phyloP scores from a whole-genome alignment of 2,329 filamentous ascomycete species.

The Fusarium duplospermum region DNA sequence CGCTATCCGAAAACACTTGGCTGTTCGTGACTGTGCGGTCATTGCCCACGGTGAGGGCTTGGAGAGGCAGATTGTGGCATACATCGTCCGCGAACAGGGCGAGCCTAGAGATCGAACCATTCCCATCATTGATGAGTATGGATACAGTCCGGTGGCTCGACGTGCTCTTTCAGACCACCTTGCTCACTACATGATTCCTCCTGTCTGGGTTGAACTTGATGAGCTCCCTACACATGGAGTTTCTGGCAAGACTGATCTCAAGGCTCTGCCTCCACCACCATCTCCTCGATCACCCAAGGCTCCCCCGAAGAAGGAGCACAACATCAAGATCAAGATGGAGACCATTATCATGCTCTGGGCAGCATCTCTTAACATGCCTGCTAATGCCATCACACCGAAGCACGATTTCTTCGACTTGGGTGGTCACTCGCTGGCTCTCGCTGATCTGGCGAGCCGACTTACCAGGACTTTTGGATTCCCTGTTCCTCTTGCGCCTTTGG shows the following conservation, averaged over 20 bases:
- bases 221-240: conserved; percentile 80
- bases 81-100: conserved; percentile 76
- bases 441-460: conserved; percentile 78
- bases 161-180: conserved; percentile 73
- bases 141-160: conserved; percentile 77
- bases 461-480: conserved; percentile 78
- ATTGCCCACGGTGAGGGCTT: conserved; percentile 80
- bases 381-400: conserved; percentile 71
- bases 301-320: conserved; percentile 59
- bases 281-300: conserved; percentile 59
- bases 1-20: conserved; percentile 75
- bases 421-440: conserved; percentile 82
- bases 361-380: conserved; percentile 73
- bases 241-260: conserved; percentile 82
- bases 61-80: conserved; percentile 80
- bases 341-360: conserved; percentile 80
- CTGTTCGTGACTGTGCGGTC: conserved; percentile 78
- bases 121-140: conserved; percentile 75
- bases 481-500: conserved; percentile 77
- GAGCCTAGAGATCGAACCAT: conserved; percentile 66
- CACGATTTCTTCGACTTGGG: conserved; percentile 86
- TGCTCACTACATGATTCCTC: conserved; percentile 86
- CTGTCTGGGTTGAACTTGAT: conserved; percentile 79
- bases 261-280: conserved; percentile 74
- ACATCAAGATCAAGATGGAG: conserved; percentile 74